Evolutionary conservation across 495 filamentous ascomycete species (phyloP).

Genomic region (Neurospora cerealis): DNA sequence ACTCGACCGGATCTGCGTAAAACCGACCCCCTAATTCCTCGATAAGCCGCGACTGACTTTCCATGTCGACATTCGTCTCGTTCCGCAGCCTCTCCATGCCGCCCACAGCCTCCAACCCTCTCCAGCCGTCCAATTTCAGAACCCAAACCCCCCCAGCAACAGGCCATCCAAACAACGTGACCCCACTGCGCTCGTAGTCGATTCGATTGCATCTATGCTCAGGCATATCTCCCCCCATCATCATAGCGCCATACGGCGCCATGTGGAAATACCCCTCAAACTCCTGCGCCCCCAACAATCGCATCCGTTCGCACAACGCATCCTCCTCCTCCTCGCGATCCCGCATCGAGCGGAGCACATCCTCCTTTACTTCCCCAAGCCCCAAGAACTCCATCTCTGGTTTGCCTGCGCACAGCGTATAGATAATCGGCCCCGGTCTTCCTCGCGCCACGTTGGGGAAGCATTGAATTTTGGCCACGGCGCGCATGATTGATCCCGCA

Average conservation of each 20-base stretch:
- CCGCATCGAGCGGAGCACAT: background rate
- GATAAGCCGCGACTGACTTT: background rate
- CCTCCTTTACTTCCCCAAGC: background rate
- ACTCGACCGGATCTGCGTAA: background rate
- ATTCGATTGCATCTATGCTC: background rate
- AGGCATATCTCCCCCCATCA: background rate
- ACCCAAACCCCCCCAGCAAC: background rate
- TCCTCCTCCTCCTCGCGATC: background rate
- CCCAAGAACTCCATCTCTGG: background rate
- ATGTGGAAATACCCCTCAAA: background rate
- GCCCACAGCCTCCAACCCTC: background rate
- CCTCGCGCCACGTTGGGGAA: background rate
- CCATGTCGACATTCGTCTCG: background rate
- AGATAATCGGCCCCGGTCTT: background rate
- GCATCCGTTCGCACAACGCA: background rate
- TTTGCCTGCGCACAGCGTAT: background rate
- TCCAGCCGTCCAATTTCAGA: background rate
- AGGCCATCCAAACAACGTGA: background rate
- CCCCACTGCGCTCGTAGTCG: background rate
- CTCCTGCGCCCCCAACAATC: background rate
- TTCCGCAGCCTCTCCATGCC: background rate
- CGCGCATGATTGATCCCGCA: background rate
- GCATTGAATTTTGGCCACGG: background rate
- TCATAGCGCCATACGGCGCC: background rate
- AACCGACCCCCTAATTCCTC: background rate